phyloP scores from a whole-genome alignment of 1,284 basidiomycete genomes.

The Tetrapyrgos nigripes region DNA sequence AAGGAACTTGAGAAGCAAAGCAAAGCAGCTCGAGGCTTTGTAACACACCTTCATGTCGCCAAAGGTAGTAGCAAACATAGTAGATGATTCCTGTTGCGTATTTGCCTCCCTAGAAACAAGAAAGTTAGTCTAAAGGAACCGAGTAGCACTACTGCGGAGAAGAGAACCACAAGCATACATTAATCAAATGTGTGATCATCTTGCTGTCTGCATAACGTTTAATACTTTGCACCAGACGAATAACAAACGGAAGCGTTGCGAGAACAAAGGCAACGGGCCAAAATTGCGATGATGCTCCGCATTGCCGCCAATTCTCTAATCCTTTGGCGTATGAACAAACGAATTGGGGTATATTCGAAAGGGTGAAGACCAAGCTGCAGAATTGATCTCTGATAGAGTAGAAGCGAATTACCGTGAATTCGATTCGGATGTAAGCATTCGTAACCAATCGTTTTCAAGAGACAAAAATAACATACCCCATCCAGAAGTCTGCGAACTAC shows the following conservation, averaged over 20 bases:
- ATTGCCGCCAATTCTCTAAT: slow-evolving; percentile 58
- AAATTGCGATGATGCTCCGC: slow-evolving; percentile 45
- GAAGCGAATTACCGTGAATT: too few species aligned
- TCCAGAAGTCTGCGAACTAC: slow-evolving; percentile 86
- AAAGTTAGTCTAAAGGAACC: too few species aligned
- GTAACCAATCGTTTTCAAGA: not conserved
- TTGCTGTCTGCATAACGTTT: slow-evolving; percentile 86
- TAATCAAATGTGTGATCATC: slow-evolving; percentile 82
- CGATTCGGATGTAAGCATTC: too few species aligned
- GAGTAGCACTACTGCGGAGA: not conserved
- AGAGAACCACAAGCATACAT: slow-evolving; percentile 53
- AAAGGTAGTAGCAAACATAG: slow-evolving; percentile 73
- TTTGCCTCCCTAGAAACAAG: slow-evolving; percentile 63
- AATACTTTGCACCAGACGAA: slow-evolving; percentile 86
- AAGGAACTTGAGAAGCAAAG: slow-evolving; percentile 1
- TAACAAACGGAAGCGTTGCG: slow-evolving; percentile 65
- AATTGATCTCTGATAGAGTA: slow-evolving; percentile 74
- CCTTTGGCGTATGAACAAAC: slow-evolving; percentile 72
- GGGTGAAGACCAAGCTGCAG: slow-evolving; percentile 76
- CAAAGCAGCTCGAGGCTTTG: not conserved
- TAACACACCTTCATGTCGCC: slow-evolving; percentile 69
- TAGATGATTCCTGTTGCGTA: slow-evolving; percentile 72
- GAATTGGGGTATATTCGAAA: slow-evolving; percentile 77
- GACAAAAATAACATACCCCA: slow-evolving; percentile 55
- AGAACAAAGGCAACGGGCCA: slow-evolving; percentile 72